A percentile compares a stretch with the other conserved stretches of the same genome.
These are phyloP conservation scores for Acer yangbiense DNA, from an alignment of 345 rosid species.

Conservation along the genomic window DNA sequence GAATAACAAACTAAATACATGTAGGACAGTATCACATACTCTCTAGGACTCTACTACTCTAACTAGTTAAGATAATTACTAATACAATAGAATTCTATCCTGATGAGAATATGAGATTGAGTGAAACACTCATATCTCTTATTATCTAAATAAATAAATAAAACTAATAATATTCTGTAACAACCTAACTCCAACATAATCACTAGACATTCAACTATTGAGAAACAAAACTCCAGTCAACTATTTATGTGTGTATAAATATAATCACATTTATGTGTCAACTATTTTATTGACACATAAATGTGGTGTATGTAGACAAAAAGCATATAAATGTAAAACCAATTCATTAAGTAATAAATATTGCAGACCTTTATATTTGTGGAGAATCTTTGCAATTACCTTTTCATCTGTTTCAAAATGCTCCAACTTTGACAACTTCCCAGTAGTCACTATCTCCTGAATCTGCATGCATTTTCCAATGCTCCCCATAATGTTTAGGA, in stretches of 20 bases:
- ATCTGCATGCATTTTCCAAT: constrained; percentile 54
- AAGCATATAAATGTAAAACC: not conserved
- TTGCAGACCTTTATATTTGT: not conserved
- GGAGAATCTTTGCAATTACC: constrained; percentile 44
- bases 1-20: too few relatives aligned
- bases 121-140: too few relatives aligned
- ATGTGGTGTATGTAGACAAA: not conserved
- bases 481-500: not conserved
- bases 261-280: too few relatives aligned
- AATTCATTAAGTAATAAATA: not conserved
- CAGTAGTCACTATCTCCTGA: constrained; percentile 88
- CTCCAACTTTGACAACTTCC: constrained; percentile 88
- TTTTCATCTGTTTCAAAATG: constrained; percentile 95
- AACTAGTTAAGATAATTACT: too few relatives aligned
- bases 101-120: too few relatives aligned
- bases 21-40: too few relatives aligned
- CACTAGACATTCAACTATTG: not conserved
- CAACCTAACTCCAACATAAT: too few relatives aligned
- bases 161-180: too few relatives aligned
- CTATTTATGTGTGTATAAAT: too few relatives aligned
- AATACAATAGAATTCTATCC: too few relatives aligned
- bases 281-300: not conserved
- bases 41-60: too few relatives aligned
- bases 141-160: too few relatives aligned
- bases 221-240: not conserved